phyloP scores from a whole-genome alignment of 345 rosid genomes.

The Pugionium cornutum region DNA sequence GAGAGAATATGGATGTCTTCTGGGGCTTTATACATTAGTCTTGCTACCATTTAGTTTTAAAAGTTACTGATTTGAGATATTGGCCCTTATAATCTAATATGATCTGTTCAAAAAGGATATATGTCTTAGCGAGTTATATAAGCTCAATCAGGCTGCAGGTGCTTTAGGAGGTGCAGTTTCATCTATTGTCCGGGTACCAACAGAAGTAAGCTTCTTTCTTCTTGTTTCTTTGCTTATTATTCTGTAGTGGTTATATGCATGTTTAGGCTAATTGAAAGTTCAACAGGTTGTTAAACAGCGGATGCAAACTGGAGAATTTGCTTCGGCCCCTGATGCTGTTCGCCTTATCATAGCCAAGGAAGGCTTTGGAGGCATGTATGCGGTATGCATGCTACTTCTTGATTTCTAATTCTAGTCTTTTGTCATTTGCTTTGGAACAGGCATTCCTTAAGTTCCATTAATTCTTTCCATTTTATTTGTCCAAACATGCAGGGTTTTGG shows the following conservation, averaged over 20 bases:
- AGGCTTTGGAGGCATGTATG: constrained; percentile 71
- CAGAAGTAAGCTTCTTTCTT: constrained; percentile 51
- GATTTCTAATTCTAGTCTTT: constrained; percentile 19
- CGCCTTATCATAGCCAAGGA: constrained; percentile 59
- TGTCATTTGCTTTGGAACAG: neutral
- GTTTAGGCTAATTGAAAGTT: constrained; percentile 17
- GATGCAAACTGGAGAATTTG: constrained; percentile 74
- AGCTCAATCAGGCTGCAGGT: constrained; percentile 74
- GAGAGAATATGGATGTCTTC: constrained; percentile 8
- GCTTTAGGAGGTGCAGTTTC: constrained; percentile 75
- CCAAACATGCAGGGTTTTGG: constrained; percentile 83
- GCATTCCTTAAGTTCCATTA: neutral
- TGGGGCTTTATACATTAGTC: constrained; percentile 14
- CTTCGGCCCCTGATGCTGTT: constrained; percentile 70
- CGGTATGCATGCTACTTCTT: constrained; percentile 46
- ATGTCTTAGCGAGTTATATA: constrained; percentile 38
- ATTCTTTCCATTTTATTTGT: neutral
- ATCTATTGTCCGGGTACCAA: constrained; percentile 73
- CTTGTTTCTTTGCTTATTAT: neutral
- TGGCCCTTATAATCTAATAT: constrained; percentile 4
- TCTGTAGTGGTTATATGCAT: constrained; percentile 10
- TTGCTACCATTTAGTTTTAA: neutral
- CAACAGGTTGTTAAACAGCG: constrained; percentile 72
- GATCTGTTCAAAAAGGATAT: constrained; percentile 4
- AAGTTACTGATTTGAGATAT: constrained; percentile 21